phyloP scores from a whole-genome alignment of 2,329 filamentous ascomycete genomes.

The Alternaria ethzedia region DNA sequence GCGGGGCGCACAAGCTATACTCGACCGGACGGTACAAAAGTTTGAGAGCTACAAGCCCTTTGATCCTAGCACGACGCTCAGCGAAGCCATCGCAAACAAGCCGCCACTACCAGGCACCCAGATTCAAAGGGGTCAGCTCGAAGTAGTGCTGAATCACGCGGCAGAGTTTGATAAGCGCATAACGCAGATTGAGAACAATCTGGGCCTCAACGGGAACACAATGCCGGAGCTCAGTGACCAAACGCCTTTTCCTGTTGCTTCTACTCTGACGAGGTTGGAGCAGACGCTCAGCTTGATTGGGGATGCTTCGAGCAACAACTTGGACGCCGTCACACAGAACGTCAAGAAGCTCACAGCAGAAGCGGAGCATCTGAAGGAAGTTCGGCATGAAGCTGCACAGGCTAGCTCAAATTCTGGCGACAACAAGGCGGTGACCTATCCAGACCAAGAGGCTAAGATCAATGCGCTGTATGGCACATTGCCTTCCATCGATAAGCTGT shows the following conservation, averaged over 20 bases:
- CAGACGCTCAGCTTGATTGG: constrained; percentile 79
- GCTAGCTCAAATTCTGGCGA: constrained; percentile 14
- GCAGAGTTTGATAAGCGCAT: constrained; percentile 89
- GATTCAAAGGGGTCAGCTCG: constrained; percentile 41
- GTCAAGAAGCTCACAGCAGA: constrained; percentile 75
- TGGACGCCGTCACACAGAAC: constrained; percentile 74
- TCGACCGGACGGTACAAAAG: constrained; percentile 42
- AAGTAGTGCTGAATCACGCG: constrained; percentile 76
- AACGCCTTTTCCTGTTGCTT: constrained; percentile 71
- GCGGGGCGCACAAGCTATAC: constrained; percentile 45
- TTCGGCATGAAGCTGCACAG: constrained; percentile 37
- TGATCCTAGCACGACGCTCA: constrained; percentile 31
- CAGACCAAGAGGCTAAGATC: constrained; percentile 83
- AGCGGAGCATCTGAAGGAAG: constrained; percentile 72
- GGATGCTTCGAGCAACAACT: constrained; percentile 72
- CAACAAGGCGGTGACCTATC: constrained; percentile 49
- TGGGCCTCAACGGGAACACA: constrained; percentile 77
- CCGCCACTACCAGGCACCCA: constrained; percentile 43
- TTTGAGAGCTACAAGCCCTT: constrained; percentile 44
- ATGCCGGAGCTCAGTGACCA: constrained; percentile 65
- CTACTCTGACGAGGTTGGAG: constrained; percentile 79
- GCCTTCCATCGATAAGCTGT: constrained; percentile 83
- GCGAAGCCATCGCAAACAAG: constrained; percentile 37
- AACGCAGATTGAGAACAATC: constrained; percentile 75
- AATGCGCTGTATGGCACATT: constrained; percentile 89